phyloP scores from a whole-genome alignment of 208 protist species.

The Wallacemonas sp. region DNA sequence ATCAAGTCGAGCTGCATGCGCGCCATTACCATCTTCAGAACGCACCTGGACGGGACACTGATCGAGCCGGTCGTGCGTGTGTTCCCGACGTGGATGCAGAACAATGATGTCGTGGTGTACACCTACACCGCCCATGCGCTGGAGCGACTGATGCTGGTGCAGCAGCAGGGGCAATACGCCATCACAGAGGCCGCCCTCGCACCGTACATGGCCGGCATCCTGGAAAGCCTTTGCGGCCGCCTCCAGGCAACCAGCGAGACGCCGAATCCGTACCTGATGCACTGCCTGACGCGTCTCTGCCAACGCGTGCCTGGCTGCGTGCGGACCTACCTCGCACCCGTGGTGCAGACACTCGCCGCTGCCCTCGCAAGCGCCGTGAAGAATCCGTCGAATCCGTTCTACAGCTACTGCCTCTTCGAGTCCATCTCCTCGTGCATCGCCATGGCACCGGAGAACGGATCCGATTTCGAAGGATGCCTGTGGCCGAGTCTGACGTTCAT shows the following conservation, averaged over 20 bases:
- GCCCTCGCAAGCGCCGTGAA: conserved; percentile 64
- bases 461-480: conserved; percentile 80
- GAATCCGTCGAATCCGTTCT: conserved; percentile 94
- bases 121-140: conserved; percentile 94
- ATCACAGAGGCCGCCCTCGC: conserved; percentile 51
- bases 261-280: conserved; percentile 94
- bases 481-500: conserved; percentile 88
- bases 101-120: conserved; percentile 80
- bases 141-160: conserved; percentile 88
- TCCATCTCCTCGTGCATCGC: conserved; percentile 91
- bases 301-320: conserved; percentile 44
- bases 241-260: conserved; percentile 33
- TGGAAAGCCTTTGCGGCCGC: conserved; percentile 86
- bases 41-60: conserved; percentile 58
- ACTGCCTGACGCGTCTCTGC: conserved; percentile 87
- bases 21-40: conserved; percentile 94
- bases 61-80: conserved; percentile 62
- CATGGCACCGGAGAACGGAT: conserved; percentile 36
- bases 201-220: conserved; percentile 50
- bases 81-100: conserved; percentile 69
- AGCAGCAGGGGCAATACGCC: conserved; percentile 29
- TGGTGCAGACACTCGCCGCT: conserved; percentile 50
- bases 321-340: conserved; percentile 53
- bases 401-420: conserved; percentile 97
- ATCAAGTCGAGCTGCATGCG: conserved; percentile 96